Conservation (phyloP, 768 basidiomycete genomes). For the Kwoniella sp. region DNA sequence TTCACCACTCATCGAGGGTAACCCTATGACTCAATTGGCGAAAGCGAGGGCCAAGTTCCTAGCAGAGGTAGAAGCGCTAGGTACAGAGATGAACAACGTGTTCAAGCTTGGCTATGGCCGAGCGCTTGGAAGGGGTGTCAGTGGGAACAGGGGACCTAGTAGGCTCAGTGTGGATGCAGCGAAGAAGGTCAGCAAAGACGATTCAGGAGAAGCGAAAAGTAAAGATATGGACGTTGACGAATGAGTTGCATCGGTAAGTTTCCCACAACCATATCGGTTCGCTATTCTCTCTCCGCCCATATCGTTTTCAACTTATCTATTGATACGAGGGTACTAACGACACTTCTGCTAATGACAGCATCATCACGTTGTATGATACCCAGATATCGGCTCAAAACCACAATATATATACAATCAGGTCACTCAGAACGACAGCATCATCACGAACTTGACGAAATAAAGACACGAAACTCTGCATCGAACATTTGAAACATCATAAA, state of each 20-base stretch:
- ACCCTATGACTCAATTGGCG: conserved; percentile 11
- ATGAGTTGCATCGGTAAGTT: conserved; percentile 5
- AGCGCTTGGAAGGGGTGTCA: conserved; percentile 13
- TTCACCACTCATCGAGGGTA: conserved; percentile 1
- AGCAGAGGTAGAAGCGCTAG: conserved; percentile 15
- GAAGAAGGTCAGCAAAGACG: not conserved
- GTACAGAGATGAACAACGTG: conserved; percentile 19
- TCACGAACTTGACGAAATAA: too few relatives aligned
- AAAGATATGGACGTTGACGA: conserved; percentile 14
- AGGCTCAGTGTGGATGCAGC: conserved; percentile 7
- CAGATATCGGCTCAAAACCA: too few relatives aligned
- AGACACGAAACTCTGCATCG: too few relatives aligned
- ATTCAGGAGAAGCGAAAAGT: not conserved
- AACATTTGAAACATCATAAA: too few relatives aligned
- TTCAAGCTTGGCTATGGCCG: conserved; percentile 22
- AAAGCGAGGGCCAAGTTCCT: conserved; percentile 19
- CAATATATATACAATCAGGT: too few relatives aligned
- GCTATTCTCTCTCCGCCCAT: too few relatives aligned
- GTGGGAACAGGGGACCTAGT: conserved; percentile 17
- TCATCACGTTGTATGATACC: too few relatives aligned
- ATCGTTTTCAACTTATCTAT: too few relatives aligned
- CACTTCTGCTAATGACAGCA: too few relatives aligned
- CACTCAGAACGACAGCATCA: too few relatives aligned
- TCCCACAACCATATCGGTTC: not conserved
- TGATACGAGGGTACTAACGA: not conserved